Conservation (phyloP, 2,329 filamentous ascomycete species). For the Xylaria sp. region DNA sequence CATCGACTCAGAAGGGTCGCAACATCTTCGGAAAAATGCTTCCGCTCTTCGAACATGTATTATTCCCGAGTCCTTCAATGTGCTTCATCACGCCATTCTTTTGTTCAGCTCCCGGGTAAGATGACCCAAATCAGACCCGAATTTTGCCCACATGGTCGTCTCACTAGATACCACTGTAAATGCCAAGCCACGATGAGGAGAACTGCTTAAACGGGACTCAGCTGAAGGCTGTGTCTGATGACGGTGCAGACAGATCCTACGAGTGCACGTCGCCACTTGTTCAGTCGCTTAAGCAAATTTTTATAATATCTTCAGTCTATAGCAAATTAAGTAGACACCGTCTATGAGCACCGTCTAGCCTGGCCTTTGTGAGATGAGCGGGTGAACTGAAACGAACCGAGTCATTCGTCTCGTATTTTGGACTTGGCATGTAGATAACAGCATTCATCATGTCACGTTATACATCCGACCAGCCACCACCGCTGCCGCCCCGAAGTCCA, state of each 20-base stretch:
- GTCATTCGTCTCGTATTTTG: background rate
- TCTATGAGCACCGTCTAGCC: background rate
- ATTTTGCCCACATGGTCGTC: background rate
- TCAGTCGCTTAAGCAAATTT: background rate
- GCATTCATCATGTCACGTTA: conserved; percentile 27
- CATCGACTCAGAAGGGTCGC: background rate
- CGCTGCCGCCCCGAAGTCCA: conserved; percentile 39
- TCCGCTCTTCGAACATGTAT: background rate
- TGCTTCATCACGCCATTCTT: background rate
- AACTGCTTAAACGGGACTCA: conserved; percentile 1
- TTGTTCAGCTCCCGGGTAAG: conserved; percentile 9
- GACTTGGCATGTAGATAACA: background rate
- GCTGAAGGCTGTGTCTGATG: conserved; percentile 1
- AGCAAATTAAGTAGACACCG: background rate
- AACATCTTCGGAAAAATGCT: background rate
- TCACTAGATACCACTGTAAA: background rate
- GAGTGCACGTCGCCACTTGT: background rate
- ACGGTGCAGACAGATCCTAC: background rate
- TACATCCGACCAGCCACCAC: conserved; percentile 32
- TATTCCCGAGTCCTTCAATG: background rate
- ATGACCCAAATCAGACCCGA: background rate
- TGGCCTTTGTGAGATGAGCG: background rate
- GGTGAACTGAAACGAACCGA: background rate
- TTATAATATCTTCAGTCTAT: background rate
- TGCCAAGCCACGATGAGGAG: conserved; percentile 1